A percentile compares a stretch with the other conserved stretches of the same genome.
These are phyloP conservation scores for Blastocystis sp. DNA, from an alignment of 352 stramenopile genomes.

Conservation along the genomic window DNA sequence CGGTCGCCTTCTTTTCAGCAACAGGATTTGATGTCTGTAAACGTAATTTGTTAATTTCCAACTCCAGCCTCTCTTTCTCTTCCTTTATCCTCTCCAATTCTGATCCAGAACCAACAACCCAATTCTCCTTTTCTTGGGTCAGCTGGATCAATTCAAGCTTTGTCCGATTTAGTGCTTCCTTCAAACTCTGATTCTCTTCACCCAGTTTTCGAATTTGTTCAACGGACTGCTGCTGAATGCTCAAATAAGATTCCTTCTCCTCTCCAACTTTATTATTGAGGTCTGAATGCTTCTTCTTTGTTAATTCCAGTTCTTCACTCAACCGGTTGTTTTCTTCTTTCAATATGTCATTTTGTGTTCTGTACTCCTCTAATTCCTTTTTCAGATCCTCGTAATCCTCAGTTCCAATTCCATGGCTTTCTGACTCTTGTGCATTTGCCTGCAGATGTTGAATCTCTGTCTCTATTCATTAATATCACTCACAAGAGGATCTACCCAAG, in stretches of 20 bases:
- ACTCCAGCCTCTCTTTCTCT: neutral
- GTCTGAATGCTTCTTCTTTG: neutral
- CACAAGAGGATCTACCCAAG: neutral
- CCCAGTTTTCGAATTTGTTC: constrained; percentile 10
- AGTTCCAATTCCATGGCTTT: neutral
- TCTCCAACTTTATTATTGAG: neutral
- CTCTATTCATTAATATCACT: neutral
- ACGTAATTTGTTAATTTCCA: neutral
- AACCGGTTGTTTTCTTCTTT: neutral
- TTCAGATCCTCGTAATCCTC: neutral
- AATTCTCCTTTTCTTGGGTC: neutral
- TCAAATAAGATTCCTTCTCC: neutral
- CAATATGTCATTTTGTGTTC: neutral
- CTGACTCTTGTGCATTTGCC: neutral
- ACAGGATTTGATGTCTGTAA: neutral
- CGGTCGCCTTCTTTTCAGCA: neutral
- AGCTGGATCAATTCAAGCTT: neutral
- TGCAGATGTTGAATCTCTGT: neutral
- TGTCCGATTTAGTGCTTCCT: neutral
- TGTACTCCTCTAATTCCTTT: neutral
- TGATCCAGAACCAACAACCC: neutral
- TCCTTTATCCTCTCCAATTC: neutral
- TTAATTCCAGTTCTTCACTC: neutral
- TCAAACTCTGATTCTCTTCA: constrained; percentile 26
- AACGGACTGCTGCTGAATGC: constrained; percentile 1